Evolutionary conservation across 768 basidiomycete genomes (phyloP), one percentile per base, ranked within the genome.

Genomic region (Kwoniella sp.): DNA sequence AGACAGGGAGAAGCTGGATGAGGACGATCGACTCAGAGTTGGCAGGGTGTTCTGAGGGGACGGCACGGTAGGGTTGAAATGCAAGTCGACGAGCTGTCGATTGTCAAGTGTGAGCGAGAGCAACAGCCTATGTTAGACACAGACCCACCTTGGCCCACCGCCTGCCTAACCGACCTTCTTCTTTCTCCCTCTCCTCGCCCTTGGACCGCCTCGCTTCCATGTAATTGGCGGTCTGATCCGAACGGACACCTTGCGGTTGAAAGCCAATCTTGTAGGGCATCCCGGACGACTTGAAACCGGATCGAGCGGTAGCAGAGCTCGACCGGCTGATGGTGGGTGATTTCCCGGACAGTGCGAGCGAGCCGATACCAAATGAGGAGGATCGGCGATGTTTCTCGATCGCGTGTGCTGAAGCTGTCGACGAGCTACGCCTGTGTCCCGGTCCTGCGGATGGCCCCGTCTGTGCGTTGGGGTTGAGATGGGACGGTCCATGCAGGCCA

Each of bases 171-270:
- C 95, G 84, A 19, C 87, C 85, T 32, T 85, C 82, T 68, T 96
- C 90, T 14, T 88, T 79, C 26, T 84, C 81, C 36, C 80, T 80
- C 12, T 73, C 74, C 41, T 80, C 79, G 10, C 77, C 74, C 33
- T 57, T 51, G 25, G 40, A 22, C 44, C 56, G 59, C 40, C 77
- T 44, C 52, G 71, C 25, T 3, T 80, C 79, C 3, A 84, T 50
- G 63, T 89, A 96, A 47, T 89, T 87, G 48, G 88, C 89, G 6
- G 91, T 95, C 31, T 86, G 81, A 5, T 80, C 83, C 11, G 84
- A 77, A 69, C 82, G 85, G 4, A 90, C 82, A 4, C 92, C 92
- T 63, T 80, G 86, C 5, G 93, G 93, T 70, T 99, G 93, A 70
- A 96, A 99, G 1, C 90, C 89, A 2, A 88, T 84, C 39, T 85